Base-by-base conservation (phyloP, 345 rosid species). In the Eutrema yunnanense region DNA sequence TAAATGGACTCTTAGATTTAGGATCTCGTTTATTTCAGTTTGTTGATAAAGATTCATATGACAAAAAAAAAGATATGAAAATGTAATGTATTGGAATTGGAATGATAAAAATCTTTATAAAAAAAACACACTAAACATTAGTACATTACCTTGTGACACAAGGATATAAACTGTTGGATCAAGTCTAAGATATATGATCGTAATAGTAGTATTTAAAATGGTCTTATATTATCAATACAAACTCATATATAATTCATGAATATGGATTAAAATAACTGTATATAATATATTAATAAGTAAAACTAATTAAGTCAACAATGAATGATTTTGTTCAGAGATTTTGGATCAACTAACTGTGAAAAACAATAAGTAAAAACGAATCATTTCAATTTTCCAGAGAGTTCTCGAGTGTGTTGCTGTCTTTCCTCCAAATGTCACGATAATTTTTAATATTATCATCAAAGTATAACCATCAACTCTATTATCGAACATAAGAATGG, bases 361-460 rank as follows among this genome's bases (percentile, higher is more conserved):
- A 27, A 30, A 26, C 1, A 47, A 26, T 6, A 10, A 30, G 9
- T 37, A 34, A 32, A 29, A 64, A 14, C 48, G 26, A 55, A 44
- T 56, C 36, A 19, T 30, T 10, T 46, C 33, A 19, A n/a, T 19
- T 66, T 14, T 74, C 78, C 10, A 67, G 73, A 68, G 74, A 52
- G 19, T 53, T 75, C 79, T 75, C 50, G 13, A 44, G 65, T 69
- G 70, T 29, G 44, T 52, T 61, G 63, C 42, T 69, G 70, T 62
- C 74, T 68, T 62, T 68, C 13, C 44, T 36, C 51, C 42, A 51
- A 52, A 34, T 14, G 62, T 44, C 29, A 52, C 37, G 51, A 75
- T 62, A 52, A 44, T 48, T 36, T 68, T 43, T 52, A 52, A 75
- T 62, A 68, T 75, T 68, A 29, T 53, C 79, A 57, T 22, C 26